These are phyloP conservation scores for Leccinum subatratum DNA, from an alignment of 1,284 basidiomycete genomes.

Conservation along the genomic window DNA sequence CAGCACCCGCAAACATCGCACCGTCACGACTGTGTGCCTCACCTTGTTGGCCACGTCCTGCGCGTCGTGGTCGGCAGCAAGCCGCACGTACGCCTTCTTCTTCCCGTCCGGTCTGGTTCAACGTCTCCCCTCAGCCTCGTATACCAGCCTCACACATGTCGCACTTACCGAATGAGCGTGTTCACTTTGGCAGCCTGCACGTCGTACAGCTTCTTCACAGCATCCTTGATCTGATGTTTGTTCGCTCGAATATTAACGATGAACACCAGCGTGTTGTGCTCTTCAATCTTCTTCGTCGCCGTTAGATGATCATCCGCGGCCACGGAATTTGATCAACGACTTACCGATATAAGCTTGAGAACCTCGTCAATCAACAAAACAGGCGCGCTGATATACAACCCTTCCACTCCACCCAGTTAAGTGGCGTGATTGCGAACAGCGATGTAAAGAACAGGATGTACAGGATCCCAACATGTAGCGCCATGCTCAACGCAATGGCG, in stretches of 20 bases:
- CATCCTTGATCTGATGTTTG: slow-evolving; percentile 99
- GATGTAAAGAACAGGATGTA: slow-evolving; percentile 92
- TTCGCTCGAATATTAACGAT: slow-evolving; percentile 92
- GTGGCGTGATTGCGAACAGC: slow-evolving; percentile 87
- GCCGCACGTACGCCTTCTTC: slow-evolving; percentile 98
- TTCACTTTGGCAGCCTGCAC: slow-evolving; percentile 95
- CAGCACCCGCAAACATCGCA: background rate
- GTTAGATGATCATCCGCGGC: slow-evolving; percentile 23
- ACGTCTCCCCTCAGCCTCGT: background rate
- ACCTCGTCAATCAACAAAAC: slow-evolving; percentile 89
- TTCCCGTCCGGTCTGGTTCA: slow-evolving; percentile 86
- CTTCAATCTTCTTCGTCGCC: slow-evolving; percentile 98
- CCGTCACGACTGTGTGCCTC: background rate
- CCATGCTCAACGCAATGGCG: slow-evolving; percentile 87
- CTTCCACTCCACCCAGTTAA: slow-evolving; percentile 92
- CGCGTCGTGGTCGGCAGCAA: slow-evolving; percentile 95
- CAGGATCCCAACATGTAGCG: slow-evolving; percentile 87
- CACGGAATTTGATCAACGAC: slow-evolving; percentile 21
- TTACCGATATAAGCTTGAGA: slow-evolving; percentile 79
- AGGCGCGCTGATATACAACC: slow-evolving; percentile 81
- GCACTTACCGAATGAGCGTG: slow-evolving; percentile 88
- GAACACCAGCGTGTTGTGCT: slow-evolving; percentile 98
- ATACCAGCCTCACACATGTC: background rate
- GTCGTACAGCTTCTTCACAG: slow-evolving; percentile 98
- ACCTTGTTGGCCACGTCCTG: slow-evolving; percentile 99